phyloP scores from a whole-genome alignment of 148 eudicot genomes.

The Amaranthus cruentus region DNA sequence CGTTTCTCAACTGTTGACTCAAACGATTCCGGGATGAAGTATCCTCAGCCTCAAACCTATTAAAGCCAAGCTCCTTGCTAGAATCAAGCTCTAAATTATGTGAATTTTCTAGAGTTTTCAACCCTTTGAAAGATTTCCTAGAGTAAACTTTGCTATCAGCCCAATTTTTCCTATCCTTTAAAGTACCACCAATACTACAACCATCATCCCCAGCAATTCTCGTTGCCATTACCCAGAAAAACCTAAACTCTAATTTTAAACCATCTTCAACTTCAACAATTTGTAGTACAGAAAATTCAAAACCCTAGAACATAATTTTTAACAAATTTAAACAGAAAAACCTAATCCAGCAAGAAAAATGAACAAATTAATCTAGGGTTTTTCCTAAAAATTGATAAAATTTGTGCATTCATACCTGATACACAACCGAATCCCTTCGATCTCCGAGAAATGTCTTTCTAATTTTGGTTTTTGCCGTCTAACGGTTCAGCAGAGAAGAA shows the following conservation, averaged over 20 bases:
- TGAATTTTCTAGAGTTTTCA: constrained; percentile 24
- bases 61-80: constrained; percentile 22
- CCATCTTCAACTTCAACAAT: constrained; percentile 10
- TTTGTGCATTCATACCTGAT: no score
- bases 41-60: constrained; percentile 38
- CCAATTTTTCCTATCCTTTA: constrained; percentile 37
- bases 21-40: constrained; percentile 33
- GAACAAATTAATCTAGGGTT: no score
- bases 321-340: no score
- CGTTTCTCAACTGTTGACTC: constrained; percentile 28
- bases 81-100: constrained; percentile 23
- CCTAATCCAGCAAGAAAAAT: no score
- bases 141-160: constrained; percentile 49
- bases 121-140: constrained; percentile 58
- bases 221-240: constrained; percentile 22
- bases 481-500: no score
- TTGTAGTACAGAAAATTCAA: neutral
- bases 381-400: no score
- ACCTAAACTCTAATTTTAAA: constrained; percentile 4
- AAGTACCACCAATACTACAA: constrained; percentile 25
- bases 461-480: no score
- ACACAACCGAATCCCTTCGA: no score
- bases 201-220: constrained; percentile 29
- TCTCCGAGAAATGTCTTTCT: no score
- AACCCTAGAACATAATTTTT: no score